These are phyloP conservation scores for Globisporangium yorkense DNA, from an alignment of 352 stramenopile species.

Conservation along the genomic window DNA sequence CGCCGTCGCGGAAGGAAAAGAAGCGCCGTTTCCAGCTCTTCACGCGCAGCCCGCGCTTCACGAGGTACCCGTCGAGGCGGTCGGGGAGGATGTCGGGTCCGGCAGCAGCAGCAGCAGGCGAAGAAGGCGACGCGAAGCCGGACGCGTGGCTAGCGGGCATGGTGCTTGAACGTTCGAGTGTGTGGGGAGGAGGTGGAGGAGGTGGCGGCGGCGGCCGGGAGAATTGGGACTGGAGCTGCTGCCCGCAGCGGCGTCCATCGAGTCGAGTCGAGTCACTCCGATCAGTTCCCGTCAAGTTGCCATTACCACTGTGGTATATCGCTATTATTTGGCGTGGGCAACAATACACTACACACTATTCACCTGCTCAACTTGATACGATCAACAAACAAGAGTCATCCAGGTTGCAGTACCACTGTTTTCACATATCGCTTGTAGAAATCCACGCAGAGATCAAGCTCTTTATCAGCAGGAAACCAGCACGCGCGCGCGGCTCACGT, in stretches of 20 bases:
- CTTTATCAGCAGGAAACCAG: no score
- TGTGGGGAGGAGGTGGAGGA: background rate
- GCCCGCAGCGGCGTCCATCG: no score
- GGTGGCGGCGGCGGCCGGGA: background rate
- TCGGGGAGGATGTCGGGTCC: background rate
- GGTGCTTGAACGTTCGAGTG: background rate
- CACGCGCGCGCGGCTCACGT: no score
- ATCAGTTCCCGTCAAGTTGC: background rate
- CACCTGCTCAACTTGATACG: no score
- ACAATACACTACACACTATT: no score
- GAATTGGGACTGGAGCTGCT: background rate
- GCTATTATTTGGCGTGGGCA: no score
- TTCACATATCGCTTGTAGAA: no score
- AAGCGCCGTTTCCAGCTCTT: conserved; percentile 67
- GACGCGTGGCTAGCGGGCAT: background rate
- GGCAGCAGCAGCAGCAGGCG: background rate
- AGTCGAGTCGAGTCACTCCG: no score
- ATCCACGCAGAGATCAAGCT: no score
- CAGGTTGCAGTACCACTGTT: no score
- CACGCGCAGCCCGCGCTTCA: conserved; percentile 51
- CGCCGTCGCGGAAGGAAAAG: conserved; percentile 58
- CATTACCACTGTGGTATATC: no score
- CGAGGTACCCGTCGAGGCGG: conserved; percentile 42
- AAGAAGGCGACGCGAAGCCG: background rate
- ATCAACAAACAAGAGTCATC: no score